phyloP scores from a whole-genome alignment of 1,284 basidiomycete genomes.

The Sporisorium scitamineum region DNA sequence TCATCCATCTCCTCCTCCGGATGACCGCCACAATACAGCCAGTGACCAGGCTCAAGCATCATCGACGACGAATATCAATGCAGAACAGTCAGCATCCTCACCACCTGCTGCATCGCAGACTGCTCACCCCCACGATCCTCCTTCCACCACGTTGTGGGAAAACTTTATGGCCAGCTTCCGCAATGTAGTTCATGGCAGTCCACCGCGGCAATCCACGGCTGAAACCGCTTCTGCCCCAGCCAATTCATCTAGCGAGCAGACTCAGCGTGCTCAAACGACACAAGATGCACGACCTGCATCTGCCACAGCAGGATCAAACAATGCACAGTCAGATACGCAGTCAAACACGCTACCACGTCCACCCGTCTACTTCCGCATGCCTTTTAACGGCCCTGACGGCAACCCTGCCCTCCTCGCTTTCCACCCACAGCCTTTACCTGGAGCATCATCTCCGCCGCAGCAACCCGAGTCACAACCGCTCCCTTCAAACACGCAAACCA shows the following conservation, averaged over 20 bases:
- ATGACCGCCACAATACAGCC: constrained; percentile 2
- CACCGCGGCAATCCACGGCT: neutral
- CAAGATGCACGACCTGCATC: neutral
- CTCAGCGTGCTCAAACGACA: neutral
- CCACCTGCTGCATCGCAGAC: neutral
- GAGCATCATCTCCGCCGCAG: neutral
- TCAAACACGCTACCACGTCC: constrained; percentile 9
- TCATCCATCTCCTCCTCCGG: neutral
- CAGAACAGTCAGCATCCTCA: neutral
- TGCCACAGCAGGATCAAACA: neutral
- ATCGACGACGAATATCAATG: neutral
- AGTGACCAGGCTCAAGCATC: neutral
- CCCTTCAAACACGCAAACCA: neutral
- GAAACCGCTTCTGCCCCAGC: neutral
- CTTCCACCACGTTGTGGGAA: constrained; percentile 32
- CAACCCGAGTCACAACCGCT: neutral
- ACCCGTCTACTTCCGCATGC: constrained; percentile 52
- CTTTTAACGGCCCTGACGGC: constrained; percentile 48
- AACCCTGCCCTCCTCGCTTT: constrained; percentile 54
- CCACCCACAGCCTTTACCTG: constrained; percentile 43
- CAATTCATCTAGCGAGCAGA: neutral
- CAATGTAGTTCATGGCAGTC: constrained; percentile 18
- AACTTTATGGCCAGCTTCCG: constrained; percentile 40
- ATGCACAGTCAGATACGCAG: neutral
- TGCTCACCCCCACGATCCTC: neutral